Evolutionary conservation across 257 asterid genomes (phyloP), one percentile per base, ranked within the genome.

Genomic region (Solanum chaucha): DNA sequence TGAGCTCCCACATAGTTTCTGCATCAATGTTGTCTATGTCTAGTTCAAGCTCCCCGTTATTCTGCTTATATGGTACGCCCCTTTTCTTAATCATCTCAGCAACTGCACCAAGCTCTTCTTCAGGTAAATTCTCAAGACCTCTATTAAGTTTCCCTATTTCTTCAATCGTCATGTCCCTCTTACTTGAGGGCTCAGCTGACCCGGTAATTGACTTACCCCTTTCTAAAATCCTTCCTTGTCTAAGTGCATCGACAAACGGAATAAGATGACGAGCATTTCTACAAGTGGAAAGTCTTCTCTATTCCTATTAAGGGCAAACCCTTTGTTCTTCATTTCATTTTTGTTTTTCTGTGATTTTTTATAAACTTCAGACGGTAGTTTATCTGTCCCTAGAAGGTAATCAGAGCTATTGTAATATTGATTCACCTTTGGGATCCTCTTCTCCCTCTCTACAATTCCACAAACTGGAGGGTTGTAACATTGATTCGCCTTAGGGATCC

Each of bases 1-100:
- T 98, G 22, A 96, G 98, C 92, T 96, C 99, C 99, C 99, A 96
- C 28, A 96, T 94, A 4, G 99, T 95, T 91, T 96, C 99, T 26
- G 96, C 89, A 85, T 96, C 98, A 64, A 96, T 97, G 70, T 78
- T 92, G 90, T 95, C 96, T 83, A 96, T 95, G 92, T 96, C 99
- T 75, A 96, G 97, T 94, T 95, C 97, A 81, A 96, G 91, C 93
- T 96, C 99, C 88, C 94, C 98, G 86, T 91, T 93, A 81, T 92
- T 90, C 81, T 94, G 98, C 86, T 92, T 93, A 84, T 94, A 86
- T 22, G 95, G 89, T 22, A 95, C 87, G 86, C 89, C 95, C 90
- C 98, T 93, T 91, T 87, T 95, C 90, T 94, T 95, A 85, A 96
- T 93, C 86, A 96, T 95, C 93, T 96, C 98, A 89, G 94, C 89